phyloP scores from a whole-genome alignment of 768 basidiomycete species.

The Xerocomellus dryophilus region DNA sequence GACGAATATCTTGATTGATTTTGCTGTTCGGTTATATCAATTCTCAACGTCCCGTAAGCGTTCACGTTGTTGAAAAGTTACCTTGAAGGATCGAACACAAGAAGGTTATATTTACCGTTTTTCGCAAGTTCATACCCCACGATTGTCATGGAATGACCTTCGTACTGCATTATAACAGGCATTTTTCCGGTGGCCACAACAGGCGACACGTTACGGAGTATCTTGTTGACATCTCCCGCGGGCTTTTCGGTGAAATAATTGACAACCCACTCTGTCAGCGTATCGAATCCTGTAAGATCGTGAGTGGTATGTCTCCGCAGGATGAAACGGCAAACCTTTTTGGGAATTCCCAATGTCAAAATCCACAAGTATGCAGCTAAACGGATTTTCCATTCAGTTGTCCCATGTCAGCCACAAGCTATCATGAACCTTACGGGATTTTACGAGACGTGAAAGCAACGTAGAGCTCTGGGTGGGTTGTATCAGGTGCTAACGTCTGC shows the following conservation, averaged over 20 bases:
- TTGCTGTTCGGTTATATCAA: slow-evolving; percentile 11
- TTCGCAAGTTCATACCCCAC: slow-evolving; percentile 76
- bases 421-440: slow-evolving; percentile 63
- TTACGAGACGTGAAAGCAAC: slow-evolving; percentile 75
- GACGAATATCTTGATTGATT: slow-evolving; percentile 13
- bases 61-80: slow-evolving; percentile 30
- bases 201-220: slow-evolving; percentile 47
- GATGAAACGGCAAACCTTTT: slow-evolving; percentile 37
- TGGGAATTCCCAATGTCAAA: slow-evolving; percentile 47
- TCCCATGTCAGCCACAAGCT: not conserved
- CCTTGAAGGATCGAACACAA: slow-evolving; percentile 78
- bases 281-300: slow-evolving; percentile 37
- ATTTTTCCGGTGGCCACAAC: slow-evolving; percentile 60
- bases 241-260: slow-evolving; percentile 57
- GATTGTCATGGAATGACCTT: slow-evolving; percentile 84
- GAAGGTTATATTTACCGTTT: slow-evolving; percentile 55
- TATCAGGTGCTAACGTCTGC: not conserved
- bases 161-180: slow-evolving; percentile 81
- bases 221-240: slow-evolving; percentile 47
- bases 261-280: slow-evolving; percentile 70
- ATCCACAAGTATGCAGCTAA: slow-evolving; percentile 62
- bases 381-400: not conserved
- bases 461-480: slow-evolving; percentile 54
- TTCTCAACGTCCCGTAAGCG: not conserved
- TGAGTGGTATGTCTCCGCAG: not conserved